Conservation (phyloP, 495 filamentous ascomycete species). For the Apodospora peruviana region DNA sequence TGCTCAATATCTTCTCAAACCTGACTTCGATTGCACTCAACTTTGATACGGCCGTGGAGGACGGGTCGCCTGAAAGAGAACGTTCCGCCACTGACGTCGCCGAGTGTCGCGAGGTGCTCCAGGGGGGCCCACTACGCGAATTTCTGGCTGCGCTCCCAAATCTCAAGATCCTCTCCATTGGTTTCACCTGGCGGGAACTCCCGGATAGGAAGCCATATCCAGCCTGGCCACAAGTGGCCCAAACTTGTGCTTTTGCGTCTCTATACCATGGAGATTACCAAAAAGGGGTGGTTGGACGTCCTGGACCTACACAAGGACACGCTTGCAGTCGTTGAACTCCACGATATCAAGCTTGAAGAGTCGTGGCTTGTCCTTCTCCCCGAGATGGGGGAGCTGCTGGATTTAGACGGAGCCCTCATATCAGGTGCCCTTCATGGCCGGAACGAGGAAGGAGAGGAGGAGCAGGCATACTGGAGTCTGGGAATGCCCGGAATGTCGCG, state of each 20-base stretch:
- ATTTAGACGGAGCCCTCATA: neutral
- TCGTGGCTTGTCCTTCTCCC: neutral
- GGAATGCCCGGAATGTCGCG: neutral
- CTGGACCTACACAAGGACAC: neutral
- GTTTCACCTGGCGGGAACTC: neutral
- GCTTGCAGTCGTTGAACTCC: neutral
- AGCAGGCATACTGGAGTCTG: neutral
- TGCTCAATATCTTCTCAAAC: neutral
- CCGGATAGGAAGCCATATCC: neutral
- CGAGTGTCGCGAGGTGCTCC: neutral
- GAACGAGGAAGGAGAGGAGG: neutral
- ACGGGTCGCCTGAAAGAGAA: neutral
- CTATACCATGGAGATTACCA: neutral
- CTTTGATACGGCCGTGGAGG: neutral
- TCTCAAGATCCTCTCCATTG: neutral
- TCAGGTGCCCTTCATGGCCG: neutral
- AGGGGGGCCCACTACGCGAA: neutral
- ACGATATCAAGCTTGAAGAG: neutral
- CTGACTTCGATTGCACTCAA: neutral
- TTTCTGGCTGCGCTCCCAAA: neutral
- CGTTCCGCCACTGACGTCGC: neutral
- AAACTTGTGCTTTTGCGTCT: neutral
- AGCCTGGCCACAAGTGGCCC: constrained; percentile 1
- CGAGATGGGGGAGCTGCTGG: neutral
- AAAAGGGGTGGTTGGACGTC: neutral